Base-by-base conservation (phyloP, 768 basidiomycete species). In the Crassisporium funariophilum region DNA sequence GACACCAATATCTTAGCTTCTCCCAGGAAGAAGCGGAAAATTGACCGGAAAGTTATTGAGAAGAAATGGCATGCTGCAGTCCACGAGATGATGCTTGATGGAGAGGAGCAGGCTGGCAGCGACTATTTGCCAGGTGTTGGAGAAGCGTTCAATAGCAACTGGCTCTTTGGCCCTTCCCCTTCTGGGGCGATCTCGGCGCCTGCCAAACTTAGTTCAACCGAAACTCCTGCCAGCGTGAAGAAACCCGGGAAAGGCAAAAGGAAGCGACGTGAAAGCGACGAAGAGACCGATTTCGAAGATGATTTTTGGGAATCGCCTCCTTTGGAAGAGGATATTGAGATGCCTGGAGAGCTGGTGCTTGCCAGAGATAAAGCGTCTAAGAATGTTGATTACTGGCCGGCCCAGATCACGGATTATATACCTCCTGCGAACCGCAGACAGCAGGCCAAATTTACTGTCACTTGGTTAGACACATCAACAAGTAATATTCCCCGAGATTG, bases 281-380 rank as follows among this genome's bases (percentile, higher is more conserved):
- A 51, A 20, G 52, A 47, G 27, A 19, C 41, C n/a, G 24, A 22
- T 25, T 29, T 35, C 4, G 37, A 44, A 13, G 60, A 58, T 9
- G 54, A 56, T 25, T 44, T 35, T 2, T 75, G 67, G 71, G 65
- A 67, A 1, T 72, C 75, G 8, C 76, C 76, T 4, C 70, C 65
- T 12, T 63, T 71, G 2, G 82, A 87, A 51, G 65, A 66, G 3
- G 61, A 69, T 0, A 69, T 86, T 17, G 63, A 75, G 12, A 78
- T 88, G 27, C 86, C 86, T 2, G 88, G 86, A 2, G 88, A 90
- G 60, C 62, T 82, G 1, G 67, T 89, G 2, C 69, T 89, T 10
- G 83, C 83, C 5, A 60, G 69, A 17, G 77, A 74, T 2, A 64
- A 64, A 44, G 58, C 54, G 16, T 57, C 54, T n/a, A 60, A 60